Base-by-base conservation (phyloP, 139 green algal species). In the Chlorella sp. region DNA sequence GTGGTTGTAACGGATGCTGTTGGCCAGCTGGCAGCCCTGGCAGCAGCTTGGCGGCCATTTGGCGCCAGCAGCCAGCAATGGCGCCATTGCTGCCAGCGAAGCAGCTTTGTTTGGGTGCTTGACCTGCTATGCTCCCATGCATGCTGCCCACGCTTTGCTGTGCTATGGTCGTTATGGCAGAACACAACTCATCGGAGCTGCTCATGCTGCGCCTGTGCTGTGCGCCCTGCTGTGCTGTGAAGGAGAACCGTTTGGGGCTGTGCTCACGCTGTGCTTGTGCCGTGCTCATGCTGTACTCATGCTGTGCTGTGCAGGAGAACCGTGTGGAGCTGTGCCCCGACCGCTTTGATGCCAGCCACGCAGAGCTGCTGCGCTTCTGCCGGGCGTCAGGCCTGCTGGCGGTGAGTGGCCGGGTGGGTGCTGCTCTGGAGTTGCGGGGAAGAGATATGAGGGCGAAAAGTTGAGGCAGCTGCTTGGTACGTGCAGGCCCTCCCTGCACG, bases 301-400 rank as follows among this genome's bases (percentile, higher is more conserved):
- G 21, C 21, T 14, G 64, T 71, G 64, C 22, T 71, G 64, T 71
- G 64, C 86, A 90, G 86, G 87, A 83, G 64, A 89, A 81, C 60
- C 83, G 81, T 3, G 88, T 92, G 34, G 36, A 79, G 75, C 88
- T 94, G 36, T 85, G 90, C 4, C 2, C 42, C 1, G 40, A 83
- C 22, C 90, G 90, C 57, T 95, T 93, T 77, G 78, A 89, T 71
- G 53, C 26, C 64, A 87, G 48, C n/a, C 36, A 93, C 75, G 88
- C 92, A 24, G 93, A 95, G 90, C 90, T 95, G 53, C 28, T 95
- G 73, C 90, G 93, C 75, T 95, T 90, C 86, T 92, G 88, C 48
- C 48, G 60, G 40, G 81, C 86, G 40, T 89, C 81, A 40, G 93
- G 93, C n/a, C 61, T 95, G 71, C 79, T 89, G 15, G 68, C 89